Evolutionary conservation across 257 asterid species (phyloP).

Genomic region (Solanum peruvianum): DNA sequence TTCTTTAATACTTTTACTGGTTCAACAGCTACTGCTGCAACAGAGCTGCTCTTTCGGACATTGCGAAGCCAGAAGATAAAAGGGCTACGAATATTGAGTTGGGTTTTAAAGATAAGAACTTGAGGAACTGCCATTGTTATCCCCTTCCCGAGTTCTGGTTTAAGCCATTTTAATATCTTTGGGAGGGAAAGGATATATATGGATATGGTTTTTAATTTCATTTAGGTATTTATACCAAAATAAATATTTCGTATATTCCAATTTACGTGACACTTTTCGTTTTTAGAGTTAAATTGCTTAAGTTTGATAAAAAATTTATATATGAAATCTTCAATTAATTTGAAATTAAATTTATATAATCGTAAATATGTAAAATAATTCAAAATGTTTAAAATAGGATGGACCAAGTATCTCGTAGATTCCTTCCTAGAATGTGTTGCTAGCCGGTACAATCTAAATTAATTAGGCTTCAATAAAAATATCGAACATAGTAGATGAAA

Average conservation of each 20-base stretch:
- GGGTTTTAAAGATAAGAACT: slow-evolving; percentile 1
- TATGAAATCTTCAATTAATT: too few relatives aligned
- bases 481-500: too few relatives aligned
- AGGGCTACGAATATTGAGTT: not conserved
- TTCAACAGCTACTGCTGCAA: slow-evolving; percentile 2
- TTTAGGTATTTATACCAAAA: not conserved
- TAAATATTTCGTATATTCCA: not conserved
- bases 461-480: accelerated
- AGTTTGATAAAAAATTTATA: accelerated
- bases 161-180: not conserved
- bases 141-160: too few relatives aligned
- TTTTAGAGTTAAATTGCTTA: accelerated
- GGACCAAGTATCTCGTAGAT: not conserved
- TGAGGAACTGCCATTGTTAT: slow-evolving; percentile 7
- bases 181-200: not conserved
- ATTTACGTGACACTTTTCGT: too few relatives aligned
- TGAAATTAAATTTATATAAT: too few relatives aligned
- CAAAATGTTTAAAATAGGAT: too few relatives aligned
- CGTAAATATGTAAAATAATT: too few relatives aligned
- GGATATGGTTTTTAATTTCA: not conserved
- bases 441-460: not conserved
- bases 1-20: not conserved
- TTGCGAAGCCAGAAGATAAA: slow-evolving; percentile 1
- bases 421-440: not conserved
- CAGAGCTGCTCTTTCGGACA: slow-evolving; percentile 2